Evolutionary conservation across 2,329 filamentous ascomycete genomes (phyloP).

Genomic region (Fusarium napiforme): DNA sequence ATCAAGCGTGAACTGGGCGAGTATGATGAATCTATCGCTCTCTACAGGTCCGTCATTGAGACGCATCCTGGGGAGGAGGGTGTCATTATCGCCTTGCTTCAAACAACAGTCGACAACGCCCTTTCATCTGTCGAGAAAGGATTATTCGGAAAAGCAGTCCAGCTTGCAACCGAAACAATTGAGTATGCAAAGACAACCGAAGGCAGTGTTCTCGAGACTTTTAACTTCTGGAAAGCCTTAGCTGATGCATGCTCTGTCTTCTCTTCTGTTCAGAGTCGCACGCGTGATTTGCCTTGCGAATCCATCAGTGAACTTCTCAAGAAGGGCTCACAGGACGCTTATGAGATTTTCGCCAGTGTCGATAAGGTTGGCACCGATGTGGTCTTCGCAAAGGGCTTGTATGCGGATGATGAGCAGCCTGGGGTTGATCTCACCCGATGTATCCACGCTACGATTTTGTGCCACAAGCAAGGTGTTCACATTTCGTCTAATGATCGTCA

Average conservation of each 20-base stretch:
- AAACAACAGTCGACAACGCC: slow-evolving; percentile 86
- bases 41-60: slow-evolving; percentile 79
- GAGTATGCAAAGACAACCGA: slow-evolving; percentile 72
- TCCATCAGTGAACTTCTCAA: slow-evolving; percentile 69
- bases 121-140: slow-evolving; percentile 82
- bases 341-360: slow-evolving; percentile 72
- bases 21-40: slow-evolving; percentile 81
- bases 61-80: slow-evolving; percentile 81
- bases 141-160: slow-evolving; percentile 83
- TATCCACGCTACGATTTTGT: slow-evolving; percentile 79
- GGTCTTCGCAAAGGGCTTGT: slow-evolving; percentile 56
- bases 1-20: slow-evolving; percentile 93
- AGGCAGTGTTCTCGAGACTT: slow-evolving; percentile 72
- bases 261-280: slow-evolving; percentile 77
- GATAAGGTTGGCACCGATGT: slow-evolving; percentile 69
- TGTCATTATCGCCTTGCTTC: slow-evolving; percentile 86
- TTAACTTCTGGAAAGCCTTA: slow-evolving; percentile 95
- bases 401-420: slow-evolving; percentile 59
- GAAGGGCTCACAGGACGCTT: slow-evolving; percentile 62
- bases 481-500: slow-evolving; percentile 79
- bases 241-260: slow-evolving; percentile 91
- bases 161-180: slow-evolving; percentile 76
- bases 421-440: slow-evolving; percentile 66
- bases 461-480: slow-evolving; percentile 86
- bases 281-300: slow-evolving; percentile 69